A percentile compares a stretch with the other conserved stretches of the same genome.
These are phyloP conservation scores for Gymnopilus dilepis DNA, from an alignment of 768 basidiomycete species.

Conservation along the genomic window DNA sequence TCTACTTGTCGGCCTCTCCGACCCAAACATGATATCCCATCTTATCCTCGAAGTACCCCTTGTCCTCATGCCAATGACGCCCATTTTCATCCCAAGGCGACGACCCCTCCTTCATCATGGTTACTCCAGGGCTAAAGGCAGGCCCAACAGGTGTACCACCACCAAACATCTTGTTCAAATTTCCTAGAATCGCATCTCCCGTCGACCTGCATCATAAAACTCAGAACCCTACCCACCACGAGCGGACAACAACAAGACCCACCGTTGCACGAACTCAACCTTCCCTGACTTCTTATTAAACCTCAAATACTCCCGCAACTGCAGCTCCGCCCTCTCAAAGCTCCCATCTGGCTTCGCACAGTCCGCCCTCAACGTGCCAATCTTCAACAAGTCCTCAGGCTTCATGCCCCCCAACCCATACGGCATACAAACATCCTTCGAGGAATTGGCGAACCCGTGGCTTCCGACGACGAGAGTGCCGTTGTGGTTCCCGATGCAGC, in stretches of 20 bases:
- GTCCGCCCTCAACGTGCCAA: no score
- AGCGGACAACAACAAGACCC: no score
- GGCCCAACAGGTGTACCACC: neutral
- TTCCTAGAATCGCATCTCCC: neutral
- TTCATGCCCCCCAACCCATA: no score
- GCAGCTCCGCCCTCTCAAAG: neutral
- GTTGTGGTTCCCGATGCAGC: neutral
- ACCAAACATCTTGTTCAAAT: neutral
- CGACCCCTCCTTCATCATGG: neutral
- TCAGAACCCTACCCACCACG: no score
- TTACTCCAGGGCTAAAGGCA: neutral
- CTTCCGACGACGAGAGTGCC: neutral
- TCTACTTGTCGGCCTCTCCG: neutral
- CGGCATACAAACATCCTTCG: neutral
- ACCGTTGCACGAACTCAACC: no score
- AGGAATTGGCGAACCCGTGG: neutral
- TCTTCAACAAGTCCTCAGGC: no score
- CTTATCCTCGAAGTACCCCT: neutral
- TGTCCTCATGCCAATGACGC: neutral
- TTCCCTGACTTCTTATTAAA: no score
- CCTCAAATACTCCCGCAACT: neutral
- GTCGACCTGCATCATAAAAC: no score
- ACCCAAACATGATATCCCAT: neutral
- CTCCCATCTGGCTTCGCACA: no score
- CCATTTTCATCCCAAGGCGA: neutral